phyloP scores from a whole-genome alignment of 2,329 filamentous ascomycete species.

The Botrytis deweyae region DNA sequence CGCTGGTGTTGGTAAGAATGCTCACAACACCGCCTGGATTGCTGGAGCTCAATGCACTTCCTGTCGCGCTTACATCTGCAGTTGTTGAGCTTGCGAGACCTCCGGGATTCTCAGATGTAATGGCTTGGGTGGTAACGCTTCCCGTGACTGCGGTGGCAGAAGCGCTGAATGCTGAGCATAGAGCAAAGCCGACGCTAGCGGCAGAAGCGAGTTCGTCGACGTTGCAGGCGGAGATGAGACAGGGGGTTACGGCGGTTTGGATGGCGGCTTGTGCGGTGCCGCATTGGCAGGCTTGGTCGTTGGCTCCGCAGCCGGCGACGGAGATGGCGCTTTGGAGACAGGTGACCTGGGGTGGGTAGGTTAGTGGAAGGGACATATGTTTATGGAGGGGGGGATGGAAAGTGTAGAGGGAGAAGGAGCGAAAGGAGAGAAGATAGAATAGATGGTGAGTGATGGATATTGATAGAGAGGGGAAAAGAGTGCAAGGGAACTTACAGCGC shows the following conservation, averaged over 20 bases:
- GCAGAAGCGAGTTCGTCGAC: slow-evolving; percentile 37
- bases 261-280: slow-evolving; percentile 32
- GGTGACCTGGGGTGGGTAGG: not conserved
- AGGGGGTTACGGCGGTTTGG: slow-evolving; percentile 38
- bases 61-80: not conserved
- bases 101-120: not conserved
- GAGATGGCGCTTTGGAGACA: slow-evolving; percentile 43
- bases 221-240: slow-evolving; percentile 41
- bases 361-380: not conserved
- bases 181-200: slow-evolving; percentile 37
- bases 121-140: not conserved
- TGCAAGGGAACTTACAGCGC: slow-evolving; percentile 5
- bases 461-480: not conserved
- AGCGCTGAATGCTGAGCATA: slow-evolving; percentile 40
- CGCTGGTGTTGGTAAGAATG: not conserved
- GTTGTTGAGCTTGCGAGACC: not conserved
- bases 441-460: not conserved
- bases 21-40: not conserved
- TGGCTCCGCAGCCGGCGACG: slow-evolving; percentile 41
- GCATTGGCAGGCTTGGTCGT: slow-evolving; percentile 45
- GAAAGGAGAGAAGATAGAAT: not conserved
- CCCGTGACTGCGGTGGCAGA: slow-evolving; percentile 1
- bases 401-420: too few species aligned
- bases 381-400: not conserved
- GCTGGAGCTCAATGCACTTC: not conserved